Evolutionary conservation across 2,329 filamentous ascomycete species (phyloP).

Genomic region (Monilinia fructicola): DNA sequence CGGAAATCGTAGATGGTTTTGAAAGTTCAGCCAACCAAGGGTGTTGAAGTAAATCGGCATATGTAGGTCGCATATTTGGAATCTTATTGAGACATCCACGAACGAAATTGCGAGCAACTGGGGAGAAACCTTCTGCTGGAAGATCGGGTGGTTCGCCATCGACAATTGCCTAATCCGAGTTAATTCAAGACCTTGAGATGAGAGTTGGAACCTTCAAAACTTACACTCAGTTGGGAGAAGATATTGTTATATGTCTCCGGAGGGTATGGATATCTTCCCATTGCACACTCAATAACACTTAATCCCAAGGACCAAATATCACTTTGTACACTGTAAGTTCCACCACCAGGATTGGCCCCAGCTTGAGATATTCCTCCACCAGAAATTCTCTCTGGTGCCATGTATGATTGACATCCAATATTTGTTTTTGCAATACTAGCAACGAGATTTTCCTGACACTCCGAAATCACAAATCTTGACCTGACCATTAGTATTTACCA

Average conservation of each 20-base stretch:
- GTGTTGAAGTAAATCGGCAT: conserved; percentile 84
- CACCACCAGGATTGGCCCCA: conserved; percentile 66
- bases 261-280: conserved; percentile 93
- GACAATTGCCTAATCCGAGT: conserved; percentile 75
- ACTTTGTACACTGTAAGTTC: conserved; percentile 95
- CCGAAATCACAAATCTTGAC: conserved; percentile 99
- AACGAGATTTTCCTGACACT: conserved; percentile 93
- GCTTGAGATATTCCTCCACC: conserved; percentile 75
- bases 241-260: conserved; percentile 98
- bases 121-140: conserved; percentile 74
- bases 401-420: conserved; percentile 98
- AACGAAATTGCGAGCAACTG: conserved; percentile 82
- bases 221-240: conserved; percentile 93
- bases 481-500: conserved; percentile 85
- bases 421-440: conserved; percentile 98
- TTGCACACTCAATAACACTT: conserved; percentile 92
- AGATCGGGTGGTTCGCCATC: conserved; percentile 93
- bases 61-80: conserved; percentile 88
- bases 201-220: conserved; percentile 44
- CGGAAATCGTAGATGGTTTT: conserved; percentile 71
- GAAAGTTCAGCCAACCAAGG: conserved; percentile 78
- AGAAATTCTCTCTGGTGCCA: conserved; percentile 95
- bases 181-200: conserved; percentile 15
- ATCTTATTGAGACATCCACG: conserved; percentile 88
- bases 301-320: conserved; percentile 97